Evolutionary conservation across 352 stramenopile genomes (phyloP), one percentile per base, ranked within the genome.

Genomic region (Phytophthora ohioensis): DNA sequence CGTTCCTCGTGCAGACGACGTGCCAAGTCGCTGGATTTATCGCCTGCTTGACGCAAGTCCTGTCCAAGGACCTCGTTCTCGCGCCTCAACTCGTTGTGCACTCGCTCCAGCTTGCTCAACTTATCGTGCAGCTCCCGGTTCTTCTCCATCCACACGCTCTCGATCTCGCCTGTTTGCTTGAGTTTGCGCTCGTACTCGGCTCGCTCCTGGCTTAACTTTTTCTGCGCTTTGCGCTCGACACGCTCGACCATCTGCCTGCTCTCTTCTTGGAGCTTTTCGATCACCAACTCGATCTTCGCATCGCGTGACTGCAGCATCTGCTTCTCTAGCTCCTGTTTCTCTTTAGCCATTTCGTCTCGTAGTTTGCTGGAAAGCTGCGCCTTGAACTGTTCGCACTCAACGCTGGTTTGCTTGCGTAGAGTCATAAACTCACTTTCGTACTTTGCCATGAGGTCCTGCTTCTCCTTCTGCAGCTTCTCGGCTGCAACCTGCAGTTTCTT

Each of bases 61-160:
- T 65, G 52, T 13, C 61, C 64, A 39, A 89, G 64, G 41, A 75
- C 78, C 30, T 91, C 75, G 52, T 85, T 84, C 49, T 93, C 73
- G 11, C 58, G 52, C 1, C 75, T 78, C 9, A 90, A 54, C 48
- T 83, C 64, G n/a, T 92, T 80, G 39, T 81, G 69, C 30, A 60
- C 48, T 11, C 78, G 64, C 46, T 92, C 81, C 43, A 92, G 59
- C 30, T 80, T 82, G 56, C 69, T 71, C 38, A 88, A 61, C 49
- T 91, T 91, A 41, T 91, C 87, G 62, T 91, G 85, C 39, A 94
- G 66, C 63, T 92, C 85, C 15, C 84, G 80, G 63, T 91, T 93
- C 76, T 94, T 93, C 41, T 93, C 87, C 85, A 94, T 93, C 87
- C 87, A 94, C n/a, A 91, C 84, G 35, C 71, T 72, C 27, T 93